Evolutionary conservation across 2,329 filamentous ascomycete genomes (phyloP).

Genomic region (Gnomoniopsis smithogilvyi): DNA sequence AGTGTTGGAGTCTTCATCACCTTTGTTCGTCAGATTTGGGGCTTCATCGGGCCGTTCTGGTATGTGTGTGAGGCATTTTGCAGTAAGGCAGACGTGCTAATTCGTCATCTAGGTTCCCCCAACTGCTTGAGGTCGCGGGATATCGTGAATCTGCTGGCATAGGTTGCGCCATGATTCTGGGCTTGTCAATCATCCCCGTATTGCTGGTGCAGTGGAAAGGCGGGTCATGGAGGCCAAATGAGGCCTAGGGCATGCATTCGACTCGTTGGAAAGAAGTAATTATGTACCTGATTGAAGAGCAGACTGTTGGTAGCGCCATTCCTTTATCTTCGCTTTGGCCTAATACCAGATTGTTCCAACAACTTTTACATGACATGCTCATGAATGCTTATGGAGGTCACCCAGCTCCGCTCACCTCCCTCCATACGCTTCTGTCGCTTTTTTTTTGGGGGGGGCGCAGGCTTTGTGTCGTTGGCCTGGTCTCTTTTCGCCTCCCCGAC

Average conservation of each 20-base stretch:
- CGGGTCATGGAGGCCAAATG: slow-evolving; percentile 6
- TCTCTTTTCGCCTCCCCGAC: no score
- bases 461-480: no score
- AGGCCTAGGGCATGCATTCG: not conserved
- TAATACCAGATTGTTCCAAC: no score
- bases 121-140: slow-evolving; percentile 34
- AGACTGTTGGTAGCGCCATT: not conserved
- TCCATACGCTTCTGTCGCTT: no score
- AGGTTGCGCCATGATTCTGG: slow-evolving; percentile 32
- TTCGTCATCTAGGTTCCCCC: slow-evolving; percentile 29
- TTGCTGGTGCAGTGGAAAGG: slow-evolving; percentile 20
- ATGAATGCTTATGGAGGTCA: no score
- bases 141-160: slow-evolving; percentile 32
- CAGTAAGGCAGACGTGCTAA: not conserved
- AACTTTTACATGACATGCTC: no score
- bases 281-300: no score
- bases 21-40: slow-evolving; percentile 51
- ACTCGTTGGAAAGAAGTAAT: not conserved
- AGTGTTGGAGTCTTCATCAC: slow-evolving; percentile 58
- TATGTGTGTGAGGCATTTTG: not conserved
- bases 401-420: no score
- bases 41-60: slow-evolving; percentile 43
- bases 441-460: no score
- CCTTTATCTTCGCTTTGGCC: no score
- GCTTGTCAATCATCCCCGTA: slow-evolving; percentile 17